Conservation (phyloP, 2,329 filamentous ascomycete genomes). For the Zymoseptoria ardabiliae region DNA sequence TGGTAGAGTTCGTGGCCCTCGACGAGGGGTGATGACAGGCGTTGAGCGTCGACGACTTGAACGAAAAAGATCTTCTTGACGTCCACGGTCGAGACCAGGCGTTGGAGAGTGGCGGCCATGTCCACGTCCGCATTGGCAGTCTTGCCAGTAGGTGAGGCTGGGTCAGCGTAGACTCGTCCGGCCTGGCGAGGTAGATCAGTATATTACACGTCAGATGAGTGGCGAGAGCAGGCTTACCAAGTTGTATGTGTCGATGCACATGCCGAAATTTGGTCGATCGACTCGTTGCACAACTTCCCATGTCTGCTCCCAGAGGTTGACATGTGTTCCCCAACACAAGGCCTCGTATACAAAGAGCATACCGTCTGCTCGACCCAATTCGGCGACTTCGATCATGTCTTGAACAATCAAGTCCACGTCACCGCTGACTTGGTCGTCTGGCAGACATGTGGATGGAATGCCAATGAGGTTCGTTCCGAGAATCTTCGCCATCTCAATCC, state of each 20-base stretch:
- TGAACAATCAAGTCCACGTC: constrained; percentile 51
- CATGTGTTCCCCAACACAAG: constrained; percentile 63
- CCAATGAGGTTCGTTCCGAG: constrained; percentile 65
- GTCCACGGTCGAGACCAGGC: constrained; percentile 51
- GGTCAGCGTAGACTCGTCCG: constrained; percentile 64
- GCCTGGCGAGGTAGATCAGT: constrained; percentile 31
- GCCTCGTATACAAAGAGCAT: constrained; percentile 68
- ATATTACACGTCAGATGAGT: neutral
- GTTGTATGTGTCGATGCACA: constrained; percentile 74
- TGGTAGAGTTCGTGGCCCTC: constrained; percentile 53
- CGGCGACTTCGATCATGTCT: constrained; percentile 59
- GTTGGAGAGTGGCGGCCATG: constrained; percentile 48
- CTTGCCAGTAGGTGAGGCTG: constrained; percentile 46
- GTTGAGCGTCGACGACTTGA: constrained; percentile 68
- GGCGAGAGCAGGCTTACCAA: constrained; percentile 35
- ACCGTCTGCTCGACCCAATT: constrained; percentile 53
- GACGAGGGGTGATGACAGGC: constrained; percentile 50
- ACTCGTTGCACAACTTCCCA: constrained; percentile 63
- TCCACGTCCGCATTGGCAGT: constrained; percentile 49
- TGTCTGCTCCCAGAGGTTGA: constrained; percentile 63
- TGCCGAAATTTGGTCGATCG: constrained; percentile 63
- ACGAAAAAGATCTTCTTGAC: constrained; percentile 64
- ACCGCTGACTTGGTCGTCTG: constrained; percentile 43
- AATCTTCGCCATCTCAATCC: constrained; percentile 59
- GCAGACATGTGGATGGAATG: constrained; percentile 65